Evolutionary conservation across 495 filamentous ascomycete genomes (phyloP).

Genomic region (Astrothelium subdiscretum): DNA sequence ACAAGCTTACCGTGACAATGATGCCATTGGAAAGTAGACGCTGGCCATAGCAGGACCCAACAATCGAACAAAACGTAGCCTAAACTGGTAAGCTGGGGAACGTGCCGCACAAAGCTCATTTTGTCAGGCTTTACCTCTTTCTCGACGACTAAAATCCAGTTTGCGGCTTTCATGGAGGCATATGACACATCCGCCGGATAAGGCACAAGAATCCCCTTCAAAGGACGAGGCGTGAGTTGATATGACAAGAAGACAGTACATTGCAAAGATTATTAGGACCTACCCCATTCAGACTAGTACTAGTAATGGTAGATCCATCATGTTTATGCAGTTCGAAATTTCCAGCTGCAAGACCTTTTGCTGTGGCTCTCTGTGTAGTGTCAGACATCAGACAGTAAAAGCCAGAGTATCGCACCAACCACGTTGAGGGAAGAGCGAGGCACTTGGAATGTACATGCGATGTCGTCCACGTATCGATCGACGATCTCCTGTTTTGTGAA

Average conservation of each 20-base stretch:
- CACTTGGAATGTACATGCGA: slow-evolving; percentile 65
- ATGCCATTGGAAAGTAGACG: slow-evolving; percentile 41
- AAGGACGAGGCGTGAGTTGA: no score
- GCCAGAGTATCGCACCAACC: not conserved
- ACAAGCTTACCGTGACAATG: slow-evolving; percentile 50
- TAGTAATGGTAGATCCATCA: slow-evolving; percentile 21
- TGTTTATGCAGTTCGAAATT: slow-evolving; percentile 31
- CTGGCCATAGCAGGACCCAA: slow-evolving; percentile 36
- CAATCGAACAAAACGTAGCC: slow-evolving; percentile 71
- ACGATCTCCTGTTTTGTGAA: slow-evolving; percentile 69
- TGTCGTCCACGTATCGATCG: slow-evolving; percentile 67
- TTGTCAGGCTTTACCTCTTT: slow-evolving; percentile 57
- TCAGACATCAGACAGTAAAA: not conserved
- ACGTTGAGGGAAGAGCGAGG: slow-evolving; percentile 53
- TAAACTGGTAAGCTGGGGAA: slow-evolving; percentile 22
- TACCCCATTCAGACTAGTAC: not conserved
- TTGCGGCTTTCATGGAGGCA: slow-evolving; percentile 40
- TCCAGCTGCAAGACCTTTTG: slow-evolving; percentile 60
- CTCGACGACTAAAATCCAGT: slow-evolving; percentile 79
- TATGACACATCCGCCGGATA: slow-evolving; percentile 38
- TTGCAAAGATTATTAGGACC: not conserved
- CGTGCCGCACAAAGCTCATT: not conserved
- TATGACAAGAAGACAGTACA: not conserved
- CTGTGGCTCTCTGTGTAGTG: slow-evolving; percentile 36
- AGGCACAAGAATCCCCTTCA: slow-evolving; percentile 61